A percentile compares a stretch with the other conserved stretches of the same genome.
Evolutionary conservation across 2,329 filamentous ascomycete species (phyloP).

Genomic region (Graphilbum fragrans): DNA sequence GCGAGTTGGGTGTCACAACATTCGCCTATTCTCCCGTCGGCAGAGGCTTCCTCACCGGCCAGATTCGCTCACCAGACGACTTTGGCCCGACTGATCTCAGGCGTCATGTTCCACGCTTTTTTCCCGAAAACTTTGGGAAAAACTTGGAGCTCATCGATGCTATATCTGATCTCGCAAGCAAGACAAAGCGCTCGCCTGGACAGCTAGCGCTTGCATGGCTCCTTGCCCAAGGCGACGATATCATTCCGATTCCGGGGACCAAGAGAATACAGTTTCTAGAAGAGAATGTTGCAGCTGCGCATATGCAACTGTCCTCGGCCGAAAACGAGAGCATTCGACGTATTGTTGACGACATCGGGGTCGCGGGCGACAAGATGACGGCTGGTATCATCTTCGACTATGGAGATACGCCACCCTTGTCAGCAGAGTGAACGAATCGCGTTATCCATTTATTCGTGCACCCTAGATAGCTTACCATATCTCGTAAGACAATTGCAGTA

Average conservation of each 20-base stretch:
- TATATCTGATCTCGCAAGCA: conserved; percentile 34
- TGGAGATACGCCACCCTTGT: conserved; percentile 8
- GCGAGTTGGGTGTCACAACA: conserved; percentile 45
- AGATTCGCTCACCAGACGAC: conserved; percentile 30
- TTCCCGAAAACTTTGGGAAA: conserved; percentile 38
- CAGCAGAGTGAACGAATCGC: too few species aligned
- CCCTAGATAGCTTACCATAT: too few species aligned
- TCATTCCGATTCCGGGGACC: conserved; percentile 46
- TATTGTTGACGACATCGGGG: conserved; percentile 12
- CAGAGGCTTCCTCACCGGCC: conserved; percentile 42
- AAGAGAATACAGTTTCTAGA: conserved; percentile 33
- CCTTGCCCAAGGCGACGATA: conserved; percentile 43
- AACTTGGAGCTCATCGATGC: conserved; percentile 41
- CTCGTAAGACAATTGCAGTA: too few species aligned
- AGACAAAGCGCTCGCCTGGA: conserved; percentile 39
- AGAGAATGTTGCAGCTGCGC: conserved; percentile 26
- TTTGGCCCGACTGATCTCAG: conserved; percentile 37
- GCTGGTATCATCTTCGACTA: conserved; percentile 6
- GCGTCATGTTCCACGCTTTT: conserved; percentile 31
- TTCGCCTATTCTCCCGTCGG: conserved; percentile 49
- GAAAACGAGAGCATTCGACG: conserved; percentile 22
- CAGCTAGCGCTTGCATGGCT: conserved; percentile 55
- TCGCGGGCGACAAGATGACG: conserved; percentile 9
- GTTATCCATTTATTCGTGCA: too few species aligned
- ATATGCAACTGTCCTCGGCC: conserved; percentile 19